phyloP scores from a whole-genome alignment of 129 eudicot species.

The Solidago caesia region DNA sequence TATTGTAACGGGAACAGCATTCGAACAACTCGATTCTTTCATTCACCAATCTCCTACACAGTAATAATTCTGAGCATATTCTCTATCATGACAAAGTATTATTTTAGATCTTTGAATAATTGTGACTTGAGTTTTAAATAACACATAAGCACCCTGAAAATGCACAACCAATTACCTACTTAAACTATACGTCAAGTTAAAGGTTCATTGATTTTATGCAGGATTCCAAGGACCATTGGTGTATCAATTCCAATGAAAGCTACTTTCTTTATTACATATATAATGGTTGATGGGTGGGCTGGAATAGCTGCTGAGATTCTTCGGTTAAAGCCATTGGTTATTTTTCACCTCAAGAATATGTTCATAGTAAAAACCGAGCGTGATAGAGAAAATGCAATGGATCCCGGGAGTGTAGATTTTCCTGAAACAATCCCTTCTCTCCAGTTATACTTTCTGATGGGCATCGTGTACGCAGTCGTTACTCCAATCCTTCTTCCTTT shows the following conservation, averaged over 20 bases:
- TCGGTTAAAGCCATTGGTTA: conserved; percentile 73
- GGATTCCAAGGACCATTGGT: conserved; percentile 95
- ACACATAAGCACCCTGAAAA: too few relatives aligned
- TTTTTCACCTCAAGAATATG: conserved; percentile 89
- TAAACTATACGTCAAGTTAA: conserved; percentile 1
- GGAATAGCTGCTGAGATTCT: conserved; percentile 96
- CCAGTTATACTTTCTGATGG: conserved; percentile 85
- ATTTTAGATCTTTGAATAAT: conserved; percentile 12
- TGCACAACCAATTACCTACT: not conserved
- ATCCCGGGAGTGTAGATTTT: conserved; percentile 75
- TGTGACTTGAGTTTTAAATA: too few relatives aligned
- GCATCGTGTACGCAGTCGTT: conserved; percentile 78
- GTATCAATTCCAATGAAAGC: conserved; percentile 98
- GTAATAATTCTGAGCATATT: conserved; percentile 45
- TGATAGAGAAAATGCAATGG: conserved; percentile 83
- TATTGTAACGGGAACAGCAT: conserved; percentile 85
- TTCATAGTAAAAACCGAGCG: conserved; percentile 89
- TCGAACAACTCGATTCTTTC: conserved; percentile 88
- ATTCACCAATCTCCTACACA: conserved; percentile 82
- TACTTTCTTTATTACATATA: conserved; percentile 90
- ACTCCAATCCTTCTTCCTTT: conserved; percentile 96
- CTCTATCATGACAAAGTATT: not conserved
- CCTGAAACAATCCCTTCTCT: conserved; percentile 91
- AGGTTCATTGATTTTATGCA: conserved; percentile 33
- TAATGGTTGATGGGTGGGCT: conserved; percentile 99